phyloP scores from a whole-genome alignment of 495 filamentous ascomycete species.

The Saxophila tyrrhenica region DNA sequence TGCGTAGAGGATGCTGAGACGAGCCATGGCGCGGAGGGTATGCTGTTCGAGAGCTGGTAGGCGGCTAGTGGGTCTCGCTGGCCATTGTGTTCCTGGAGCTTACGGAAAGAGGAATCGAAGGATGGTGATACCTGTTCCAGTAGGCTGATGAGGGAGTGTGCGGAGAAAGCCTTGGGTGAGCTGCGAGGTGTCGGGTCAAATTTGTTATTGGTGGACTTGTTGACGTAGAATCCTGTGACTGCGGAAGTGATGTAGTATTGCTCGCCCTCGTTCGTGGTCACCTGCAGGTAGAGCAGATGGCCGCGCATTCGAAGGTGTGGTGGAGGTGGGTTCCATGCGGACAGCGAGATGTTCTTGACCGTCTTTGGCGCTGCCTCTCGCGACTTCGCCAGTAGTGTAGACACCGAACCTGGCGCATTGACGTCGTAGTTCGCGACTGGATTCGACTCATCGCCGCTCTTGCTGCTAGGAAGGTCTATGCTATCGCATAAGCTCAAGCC shows the following conservation, averaged over 20 bases:
- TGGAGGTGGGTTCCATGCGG: slow-evolving; percentile 92
- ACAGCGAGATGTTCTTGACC: slow-evolving; percentile 75
- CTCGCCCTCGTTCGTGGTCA: slow-evolving; percentile 85
- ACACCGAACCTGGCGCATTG: slow-evolving; percentile 50
- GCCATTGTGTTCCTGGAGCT: slow-evolving; percentile 69
- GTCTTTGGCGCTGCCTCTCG: slow-evolving; percentile 66
- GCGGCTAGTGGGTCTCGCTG: slow-evolving; percentile 75
- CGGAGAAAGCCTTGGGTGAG: slow-evolving; percentile 53
- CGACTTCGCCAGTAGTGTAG: slow-evolving; percentile 56
- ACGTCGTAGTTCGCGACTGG: slow-evolving; percentile 57
- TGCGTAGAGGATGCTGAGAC: slow-evolving; percentile 52
- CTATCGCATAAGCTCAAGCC: slow-evolving; percentile 79
- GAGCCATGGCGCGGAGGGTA: slow-evolving; percentile 87
- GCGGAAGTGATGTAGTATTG: slow-evolving; percentile 86
- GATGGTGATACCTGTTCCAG: slow-evolving; percentile 68
- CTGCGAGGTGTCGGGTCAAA: slow-evolving; percentile 78
- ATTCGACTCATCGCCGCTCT: slow-evolving; percentile 8
- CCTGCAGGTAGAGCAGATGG: slow-evolving; percentile 81
- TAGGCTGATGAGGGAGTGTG: slow-evolving; percentile 80
- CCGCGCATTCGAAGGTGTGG: slow-evolving; percentile 82
- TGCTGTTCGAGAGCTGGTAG: slow-evolving; percentile 90
- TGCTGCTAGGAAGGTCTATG: slow-evolving; percentile 29
- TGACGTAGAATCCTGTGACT: slow-evolving; percentile 90
- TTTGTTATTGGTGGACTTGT: slow-evolving; percentile 78
- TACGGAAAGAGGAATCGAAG: slow-evolving; percentile 60